Conservation (phyloP, 2,329 filamentous ascomycete species). For the Colletotrichum chlorophyti region DNA sequence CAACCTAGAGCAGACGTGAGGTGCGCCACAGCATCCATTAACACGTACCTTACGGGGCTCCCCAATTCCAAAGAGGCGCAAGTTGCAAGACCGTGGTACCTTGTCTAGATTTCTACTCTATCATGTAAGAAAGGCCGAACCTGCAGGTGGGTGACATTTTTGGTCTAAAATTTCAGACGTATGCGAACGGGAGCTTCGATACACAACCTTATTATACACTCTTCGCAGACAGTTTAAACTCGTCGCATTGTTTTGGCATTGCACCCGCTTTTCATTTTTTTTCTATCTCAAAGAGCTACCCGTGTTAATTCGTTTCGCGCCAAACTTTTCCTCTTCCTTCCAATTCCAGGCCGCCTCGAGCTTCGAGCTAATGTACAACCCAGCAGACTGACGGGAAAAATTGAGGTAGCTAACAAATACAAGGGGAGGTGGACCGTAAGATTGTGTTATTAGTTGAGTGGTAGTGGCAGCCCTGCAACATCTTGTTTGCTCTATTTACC, state of each 20-base stretch:
- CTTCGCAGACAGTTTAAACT: background rate
- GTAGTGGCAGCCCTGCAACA: slow-evolving; percentile 29
- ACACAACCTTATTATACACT: slow-evolving; percentile 6
- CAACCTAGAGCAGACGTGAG: too few relatives aligned
- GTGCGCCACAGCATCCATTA: too few relatives aligned
- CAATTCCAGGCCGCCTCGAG: slow-evolving; percentile 35
- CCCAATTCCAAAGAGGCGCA: background rate
- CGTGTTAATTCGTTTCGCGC: slow-evolving; percentile 40
- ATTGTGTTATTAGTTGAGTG: slow-evolving; percentile 33
- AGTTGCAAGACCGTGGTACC: too few relatives aligned
- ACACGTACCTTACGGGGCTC: too few relatives aligned
- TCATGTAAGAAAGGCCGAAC: too few relatives aligned
- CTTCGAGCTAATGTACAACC: slow-evolving; percentile 46
- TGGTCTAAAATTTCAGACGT: too few relatives aligned
- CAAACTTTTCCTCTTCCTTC: slow-evolving; percentile 40
- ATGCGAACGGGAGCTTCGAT: slow-evolving; percentile 3
- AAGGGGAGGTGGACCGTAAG: slow-evolving; percentile 34
- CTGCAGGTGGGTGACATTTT: too few relatives aligned
- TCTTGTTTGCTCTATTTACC: slow-evolving; percentile 26
- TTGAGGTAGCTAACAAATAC: slow-evolving; percentile 40
- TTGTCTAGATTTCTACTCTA: too few relatives aligned
- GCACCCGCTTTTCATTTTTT: slow-evolving; percentile 8
- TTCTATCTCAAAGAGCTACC: slow-evolving; percentile 35
- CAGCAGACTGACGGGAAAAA: slow-evolving; percentile 42
- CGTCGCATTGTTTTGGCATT: slow-evolving; percentile 33